Evolutionary conservation across 192 early-diverging fungal genomes (phyloP).

Genomic region (Phlyctochytrium bullatum): DNA sequence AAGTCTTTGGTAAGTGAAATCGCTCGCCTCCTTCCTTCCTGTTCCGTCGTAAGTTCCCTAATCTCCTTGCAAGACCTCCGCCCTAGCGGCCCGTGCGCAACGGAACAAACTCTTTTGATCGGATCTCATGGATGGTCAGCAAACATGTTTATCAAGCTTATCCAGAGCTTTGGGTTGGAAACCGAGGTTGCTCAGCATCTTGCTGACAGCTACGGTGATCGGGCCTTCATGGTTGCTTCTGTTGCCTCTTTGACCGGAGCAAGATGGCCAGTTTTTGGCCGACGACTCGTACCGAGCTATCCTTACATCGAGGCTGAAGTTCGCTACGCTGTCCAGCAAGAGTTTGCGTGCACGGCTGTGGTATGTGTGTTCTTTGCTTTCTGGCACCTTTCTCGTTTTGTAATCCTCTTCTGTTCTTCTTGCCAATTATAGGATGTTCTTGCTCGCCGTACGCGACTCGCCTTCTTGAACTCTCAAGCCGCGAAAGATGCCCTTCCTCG

Average conservation of each 20-base stretch:
- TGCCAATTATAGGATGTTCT: constrained; percentile 68
- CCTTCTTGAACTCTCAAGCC: constrained; percentile 92
- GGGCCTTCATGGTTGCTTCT: constrained; percentile 89
- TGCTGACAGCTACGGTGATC: constrained; percentile 88
- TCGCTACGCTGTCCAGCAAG: constrained; percentile 83
- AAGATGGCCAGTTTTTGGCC: constrained; percentile 80
- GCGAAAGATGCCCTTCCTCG: constrained; percentile 80
- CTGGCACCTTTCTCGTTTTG: constrained; percentile 12
- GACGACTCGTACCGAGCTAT: constrained; percentile 73
- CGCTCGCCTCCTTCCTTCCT: not conserved
- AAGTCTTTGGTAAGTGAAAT: constrained; percentile 52
- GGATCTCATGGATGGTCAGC: constrained; percentile 85
- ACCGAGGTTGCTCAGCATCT: constrained; percentile 88
- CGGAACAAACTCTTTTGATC: constrained; percentile 72
- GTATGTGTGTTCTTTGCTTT: constrained; percentile 15
- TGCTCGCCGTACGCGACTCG: constrained; percentile 84
- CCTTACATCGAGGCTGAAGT: constrained; percentile 96
- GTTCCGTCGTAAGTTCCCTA: not conserved
- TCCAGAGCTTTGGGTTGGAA: constrained; percentile 95
- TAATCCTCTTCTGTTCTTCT: not conserved
- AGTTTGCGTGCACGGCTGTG: constrained; percentile 91
- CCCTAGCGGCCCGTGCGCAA: constrained; percentile 69
- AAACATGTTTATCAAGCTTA: constrained; percentile 93
- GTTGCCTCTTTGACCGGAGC: constrained; percentile 70
- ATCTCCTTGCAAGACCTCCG: constrained; percentile 43